Evolutionary conservation across 2,329 filamentous ascomycete genomes (phyloP), one percentile per base, ranked within the genome.

Genomic region (Monosporascus sp.): DNA sequence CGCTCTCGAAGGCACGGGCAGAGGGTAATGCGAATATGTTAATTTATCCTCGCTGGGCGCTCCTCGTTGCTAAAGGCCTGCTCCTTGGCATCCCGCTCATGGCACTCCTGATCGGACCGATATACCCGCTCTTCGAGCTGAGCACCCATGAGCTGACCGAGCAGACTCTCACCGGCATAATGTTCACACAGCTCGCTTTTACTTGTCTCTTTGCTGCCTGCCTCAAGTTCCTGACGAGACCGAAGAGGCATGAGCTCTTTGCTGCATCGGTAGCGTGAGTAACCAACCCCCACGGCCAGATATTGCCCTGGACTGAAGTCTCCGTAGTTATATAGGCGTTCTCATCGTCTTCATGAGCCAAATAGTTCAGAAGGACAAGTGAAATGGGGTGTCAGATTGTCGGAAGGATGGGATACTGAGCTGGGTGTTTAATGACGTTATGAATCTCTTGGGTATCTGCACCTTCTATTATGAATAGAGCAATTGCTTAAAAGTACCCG

Each of bases 221-320:
- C 31, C 52, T 57, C 44, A 55, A 46, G 6, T 59, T 41, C 17
- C 19, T 57, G 16, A 52, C 53, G 16, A 50, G 51, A 14, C 45
- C 51, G 16, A 54, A 38, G 48, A 51, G 53, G 14, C 55, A 59
- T 5, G 57, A 59, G 27, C n/a, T 59, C 19, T 55, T 57, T 50
- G 55, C 55, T 17, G 49, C 52, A 17, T 41, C 55, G 11, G 51
- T 56, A 46, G 50, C 53, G 57, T 57, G 1, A 54, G 57, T 59
- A 26, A 14, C n/a, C 7, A 17, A 16, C 8, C n/a, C 8, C n/a
- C 14, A 19, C 16, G 24, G 16, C 19, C 20, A 16, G 3, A 27
- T 3, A 5, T 5, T 5, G 24, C 26, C 2, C n/a, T 44, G 40
- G 5, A 35, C 44, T 52, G 37, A 52, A 31, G 19, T 26, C 14